Evolutionary conservation across 176 grass and related monocot species (phyloP), one percentile per base, ranked within the genome.

Genomic region (Oryza australiensis): DNA sequence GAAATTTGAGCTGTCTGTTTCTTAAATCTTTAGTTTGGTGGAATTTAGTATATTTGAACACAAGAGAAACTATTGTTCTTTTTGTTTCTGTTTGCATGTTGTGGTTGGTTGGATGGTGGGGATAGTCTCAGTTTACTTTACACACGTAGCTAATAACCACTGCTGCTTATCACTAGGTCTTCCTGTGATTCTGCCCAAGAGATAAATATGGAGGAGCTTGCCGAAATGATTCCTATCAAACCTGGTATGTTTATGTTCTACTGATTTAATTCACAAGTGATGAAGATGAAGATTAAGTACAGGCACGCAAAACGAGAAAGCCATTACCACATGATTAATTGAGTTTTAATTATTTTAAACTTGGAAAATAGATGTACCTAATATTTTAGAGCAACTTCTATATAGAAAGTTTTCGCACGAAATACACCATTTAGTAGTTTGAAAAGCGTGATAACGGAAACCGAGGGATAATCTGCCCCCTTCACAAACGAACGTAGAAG

Each of bases 191-290:
- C 80, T 89, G 80, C 91, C 69, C 93, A 94, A 60, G 97, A 96
- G 51, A 81, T 87, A 62, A 99, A 86, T 75, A 76, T 82, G 57
- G 97, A 99, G 87, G 91, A 99, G 60, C 91, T 99, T 81, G 77
- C 89, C 28, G 87, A 99, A 80, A 63, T 94, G 49, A 89, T 99
- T 86, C 93, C 89, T 74, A 66, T 84, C 82, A 95, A 93, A 99
- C 30, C 74, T 78, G 93, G 97, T 99, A 91, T 66, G 84, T 28
- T 62, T n/a, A 49, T 74, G 26, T 65, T 73, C 5, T 27, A 60
- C 59, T 5, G 20, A 65, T 74, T 87, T 63, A n/a, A n/a, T n/a
- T n/a, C n/a, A n/a, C n/a, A n/a, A n/a, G n/a, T n/a, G n/a, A n/a
- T n/a, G n/a, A n/a, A n/a, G n/a, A n/a, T n/a, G n/a, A n/a, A n/a